Percentiles rank a stretch among this genome's conserved stretches.
These are phyloP conservation scores for Hypoxylon subgilvum DNA, from an alignment of 495 filamentous ascomycete species.

Conservation along the genomic window DNA sequence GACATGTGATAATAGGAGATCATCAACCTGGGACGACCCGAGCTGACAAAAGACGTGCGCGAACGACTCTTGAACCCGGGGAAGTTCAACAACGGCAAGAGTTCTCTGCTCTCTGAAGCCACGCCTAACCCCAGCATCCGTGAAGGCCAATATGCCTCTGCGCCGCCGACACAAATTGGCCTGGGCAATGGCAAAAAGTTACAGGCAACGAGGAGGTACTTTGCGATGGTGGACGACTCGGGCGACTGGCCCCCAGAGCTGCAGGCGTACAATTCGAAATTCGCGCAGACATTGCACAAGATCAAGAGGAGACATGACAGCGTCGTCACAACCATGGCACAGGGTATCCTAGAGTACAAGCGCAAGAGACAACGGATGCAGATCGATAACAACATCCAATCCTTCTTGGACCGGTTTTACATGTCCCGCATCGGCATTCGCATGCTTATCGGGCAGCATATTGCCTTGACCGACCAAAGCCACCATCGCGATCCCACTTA, in stretches of 20 bases:
- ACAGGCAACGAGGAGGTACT: conserved; percentile 74
- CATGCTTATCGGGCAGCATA: conserved; percentile 98
- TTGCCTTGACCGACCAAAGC: conserved; percentile 91
- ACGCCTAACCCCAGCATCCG: conserved; percentile 88
- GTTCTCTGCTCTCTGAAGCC: conserved; percentile 73
- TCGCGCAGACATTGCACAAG: conserved; percentile 80
- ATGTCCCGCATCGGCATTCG: conserved; percentile 99
- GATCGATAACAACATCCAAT: conserved; percentile 94
- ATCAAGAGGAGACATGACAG: conserved; percentile 97
- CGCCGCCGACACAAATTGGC: conserved; percentile 59
- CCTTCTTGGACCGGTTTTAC: conserved; percentile 97
- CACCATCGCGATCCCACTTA: conserved; percentile 87
- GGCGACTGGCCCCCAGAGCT: conserved; percentile 94
- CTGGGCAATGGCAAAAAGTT: conserved; percentile 62
- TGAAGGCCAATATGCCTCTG: conserved; percentile 85
- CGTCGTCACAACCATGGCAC: conserved; percentile 92
- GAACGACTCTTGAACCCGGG: conserved; percentile 77
- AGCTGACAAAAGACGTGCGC: conserved; percentile 75
- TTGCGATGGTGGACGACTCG: conserved; percentile 85
- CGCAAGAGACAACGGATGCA: conserved; percentile 95
- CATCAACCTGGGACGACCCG: conserved; percentile 78
- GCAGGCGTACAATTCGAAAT: conserved; percentile 89
- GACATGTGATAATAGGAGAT: conserved; percentile 72
- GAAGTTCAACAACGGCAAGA: conserved; percentile 61
- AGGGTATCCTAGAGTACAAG: conserved; percentile 98